Percentiles rank a stretch among this genome's conserved stretches.
Evolutionary conservation across 2,329 filamentous ascomycete species (phyloP).

Genomic region (Colletotrichum musae): DNA sequence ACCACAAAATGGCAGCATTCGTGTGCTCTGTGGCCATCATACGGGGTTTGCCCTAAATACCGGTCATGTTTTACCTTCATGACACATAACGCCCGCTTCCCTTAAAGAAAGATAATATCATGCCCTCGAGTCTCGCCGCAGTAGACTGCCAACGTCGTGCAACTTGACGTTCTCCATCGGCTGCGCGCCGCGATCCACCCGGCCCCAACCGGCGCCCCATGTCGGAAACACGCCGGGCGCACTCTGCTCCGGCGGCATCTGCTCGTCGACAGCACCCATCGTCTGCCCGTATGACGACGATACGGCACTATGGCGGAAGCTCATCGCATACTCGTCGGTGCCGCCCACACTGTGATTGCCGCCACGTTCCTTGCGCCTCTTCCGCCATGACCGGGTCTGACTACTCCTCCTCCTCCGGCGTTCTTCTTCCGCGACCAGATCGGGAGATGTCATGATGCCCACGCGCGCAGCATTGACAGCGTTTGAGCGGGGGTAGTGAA

Average conservation of each 20-base stretch:
- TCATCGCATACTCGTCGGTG: constrained; percentile 40
- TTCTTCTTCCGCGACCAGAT: constrained; percentile 48
- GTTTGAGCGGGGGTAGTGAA: constrained; percentile 58
- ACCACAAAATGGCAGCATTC: not conserved
- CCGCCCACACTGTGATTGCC: constrained; percentile 40
- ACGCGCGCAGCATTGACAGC: constrained; percentile 50
- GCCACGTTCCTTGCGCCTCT: constrained; percentile 42
- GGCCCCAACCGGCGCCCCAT: constrained; percentile 46
- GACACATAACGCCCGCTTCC: constrained; percentile 24
- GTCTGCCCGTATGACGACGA: constrained; percentile 46
- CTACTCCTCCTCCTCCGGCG: constrained; percentile 33
- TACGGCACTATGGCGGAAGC: constrained; percentile 36
- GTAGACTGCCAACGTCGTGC: constrained; percentile 53
- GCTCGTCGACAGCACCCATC: constrained; percentile 24
- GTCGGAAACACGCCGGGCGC: constrained; percentile 25
- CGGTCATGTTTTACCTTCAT: not conserved
- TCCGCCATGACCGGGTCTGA: constrained; percentile 40
- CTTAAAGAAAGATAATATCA: constrained; percentile 11
- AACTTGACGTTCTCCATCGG: constrained; percentile 47
- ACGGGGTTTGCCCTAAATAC: not conserved
- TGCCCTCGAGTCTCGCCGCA: constrained; percentile 37
- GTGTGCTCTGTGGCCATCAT: not conserved
- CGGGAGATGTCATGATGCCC: constrained; percentile 62
- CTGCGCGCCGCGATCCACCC: constrained; percentile 48
- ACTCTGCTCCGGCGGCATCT: constrained; percentile 7